phyloP scores from a whole-genome alignment of 2,329 filamentous ascomycete genomes.

The Hymenoscyphus fructigenus region DNA sequence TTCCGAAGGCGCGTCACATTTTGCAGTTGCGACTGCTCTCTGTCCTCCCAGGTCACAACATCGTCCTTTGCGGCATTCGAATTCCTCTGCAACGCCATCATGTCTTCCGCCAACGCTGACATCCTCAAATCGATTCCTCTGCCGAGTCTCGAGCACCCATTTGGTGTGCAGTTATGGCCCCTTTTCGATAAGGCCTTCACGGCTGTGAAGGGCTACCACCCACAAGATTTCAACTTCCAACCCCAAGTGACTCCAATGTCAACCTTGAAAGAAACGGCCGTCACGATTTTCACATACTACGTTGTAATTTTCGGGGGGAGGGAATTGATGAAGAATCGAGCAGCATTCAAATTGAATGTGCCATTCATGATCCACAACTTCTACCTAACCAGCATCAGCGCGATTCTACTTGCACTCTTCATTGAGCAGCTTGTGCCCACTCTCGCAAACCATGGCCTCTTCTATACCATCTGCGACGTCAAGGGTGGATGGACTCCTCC shows the following conservation, averaged over 20 bases:
- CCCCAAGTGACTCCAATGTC: slow-evolving; percentile 84
- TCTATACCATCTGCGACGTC: slow-evolving; percentile 80
- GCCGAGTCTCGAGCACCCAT: slow-evolving; percentile 87
- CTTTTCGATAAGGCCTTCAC: slow-evolving; percentile 88
- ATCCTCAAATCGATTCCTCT: slow-evolving; percentile 56
- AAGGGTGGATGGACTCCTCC: slow-evolving; percentile 92
- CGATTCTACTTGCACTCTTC: slow-evolving; percentile 76
- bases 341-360: slow-evolving; percentile 81
- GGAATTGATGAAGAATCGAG: slow-evolving; percentile 84
- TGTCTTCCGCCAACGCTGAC: slow-evolving; percentile 28
- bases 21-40: slow-evolving; percentile 3
- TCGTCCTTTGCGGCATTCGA: neutral
- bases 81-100: slow-evolving; percentile 19
- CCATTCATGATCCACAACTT: slow-evolving; percentile 98
- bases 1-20: slow-evolving; percentile 10
- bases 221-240: slow-evolving; percentile 82
- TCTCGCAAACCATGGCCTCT: slow-evolving; percentile 76
- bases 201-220: slow-evolving; percentile 73
- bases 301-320: slow-evolving; percentile 88
- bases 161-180: slow-evolving; percentile 89
- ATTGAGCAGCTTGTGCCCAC: slow-evolving; percentile 88
- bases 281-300: slow-evolving; percentile 87
- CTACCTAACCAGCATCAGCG: slow-evolving; percentile 84
- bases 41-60: neutral
- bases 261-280: slow-evolving; percentile 77